phyloP scores from a whole-genome alignment of 2,329 filamentous ascomycete genomes.

The Albophoma yamanashiensis region DNA sequence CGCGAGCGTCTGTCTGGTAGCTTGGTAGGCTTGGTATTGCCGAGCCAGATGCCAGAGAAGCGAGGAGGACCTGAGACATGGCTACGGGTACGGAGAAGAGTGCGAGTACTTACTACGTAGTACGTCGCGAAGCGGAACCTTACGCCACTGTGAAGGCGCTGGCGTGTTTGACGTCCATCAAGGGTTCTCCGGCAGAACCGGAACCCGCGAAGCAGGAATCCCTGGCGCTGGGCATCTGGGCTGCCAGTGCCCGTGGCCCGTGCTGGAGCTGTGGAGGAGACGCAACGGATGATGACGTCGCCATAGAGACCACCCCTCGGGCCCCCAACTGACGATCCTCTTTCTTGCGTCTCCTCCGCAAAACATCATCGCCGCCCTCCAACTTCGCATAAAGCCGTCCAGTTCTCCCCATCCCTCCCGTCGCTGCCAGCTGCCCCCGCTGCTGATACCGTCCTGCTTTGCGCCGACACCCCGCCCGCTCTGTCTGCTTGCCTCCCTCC shows the following conservation, averaged over 20 bases:
- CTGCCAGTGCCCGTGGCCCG: background rate
- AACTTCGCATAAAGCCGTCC: constrained; percentile 6
- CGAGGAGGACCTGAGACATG: background rate
- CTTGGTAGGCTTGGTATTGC: too few species aligned
- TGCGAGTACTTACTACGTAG: too few species aligned
- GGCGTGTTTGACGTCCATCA: background rate
- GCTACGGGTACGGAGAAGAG: background rate
- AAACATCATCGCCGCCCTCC: background rate
- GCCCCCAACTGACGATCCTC: constrained; percentile 4
- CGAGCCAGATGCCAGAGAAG: background rate
- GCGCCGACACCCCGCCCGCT: constrained; percentile 1
- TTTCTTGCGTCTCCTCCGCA: constrained; percentile 3
- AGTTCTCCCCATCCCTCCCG: background rate
- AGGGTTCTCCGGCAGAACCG: background rate
- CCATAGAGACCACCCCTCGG: constrained; percentile 3
- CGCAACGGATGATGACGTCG: constrained; percentile 9
- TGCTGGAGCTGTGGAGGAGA: background rate
- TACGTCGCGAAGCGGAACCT: background rate
- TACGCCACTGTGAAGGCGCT: background rate
- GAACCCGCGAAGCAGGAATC: background rate
- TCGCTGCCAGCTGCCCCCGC: background rate
- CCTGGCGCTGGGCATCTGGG: background rate
- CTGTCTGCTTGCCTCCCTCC: background rate
- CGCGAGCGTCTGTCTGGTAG: too few species aligned
- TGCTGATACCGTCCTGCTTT: constrained; percentile 1